These are phyloP conservation scores for Boletus patriciae DNA, from an alignment of 768 basidiomycete species.

Conservation along the genomic window DNA sequence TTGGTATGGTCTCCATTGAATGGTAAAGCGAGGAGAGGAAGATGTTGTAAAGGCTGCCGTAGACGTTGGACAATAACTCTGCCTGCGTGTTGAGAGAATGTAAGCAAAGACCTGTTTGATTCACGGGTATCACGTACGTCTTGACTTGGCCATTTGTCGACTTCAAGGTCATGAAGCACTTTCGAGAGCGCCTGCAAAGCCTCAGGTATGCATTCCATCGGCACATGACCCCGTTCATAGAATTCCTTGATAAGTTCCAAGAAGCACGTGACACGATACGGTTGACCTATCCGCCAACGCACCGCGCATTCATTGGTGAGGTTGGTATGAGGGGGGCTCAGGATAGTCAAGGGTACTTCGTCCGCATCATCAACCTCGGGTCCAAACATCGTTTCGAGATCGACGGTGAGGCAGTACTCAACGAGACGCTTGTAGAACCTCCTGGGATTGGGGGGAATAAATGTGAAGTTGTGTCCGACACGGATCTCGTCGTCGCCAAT, in stretches of 20 bases:
- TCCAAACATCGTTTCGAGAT: slow-evolving; percentile 86
- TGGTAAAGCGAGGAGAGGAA: slow-evolving; percentile 87
- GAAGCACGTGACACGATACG: slow-evolving; percentile 78
- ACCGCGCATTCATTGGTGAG: slow-evolving; percentile 85
- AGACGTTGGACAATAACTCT: slow-evolving; percentile 66
- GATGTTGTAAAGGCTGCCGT: slow-evolving; percentile 77
- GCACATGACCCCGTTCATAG: slow-evolving; percentile 87
- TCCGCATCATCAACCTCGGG: slow-evolving; percentile 92
- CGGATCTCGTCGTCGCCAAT: slow-evolving; percentile 69
- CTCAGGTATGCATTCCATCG: slow-evolving; percentile 92
- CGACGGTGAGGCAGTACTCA: slow-evolving; percentile 76
- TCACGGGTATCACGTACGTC: slow-evolving; percentile 60
- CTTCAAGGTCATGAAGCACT: slow-evolving; percentile 64
- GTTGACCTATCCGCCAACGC: slow-evolving; percentile 84
- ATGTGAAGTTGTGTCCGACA: slow-evolving; percentile 79
- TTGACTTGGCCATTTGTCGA: slow-evolving; percentile 73
- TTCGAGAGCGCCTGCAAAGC: slow-evolving; percentile 74
- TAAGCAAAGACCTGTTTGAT: slow-evolving; percentile 5
- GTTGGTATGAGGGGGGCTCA: slow-evolving; percentile 76
- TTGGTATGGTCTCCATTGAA: slow-evolving; percentile 72
- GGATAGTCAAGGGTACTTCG: slow-evolving; percentile 91
- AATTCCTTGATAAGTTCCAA: slow-evolving; percentile 82
- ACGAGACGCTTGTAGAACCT: slow-evolving; percentile 84
- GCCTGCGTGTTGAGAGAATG: slow-evolving; percentile 39
- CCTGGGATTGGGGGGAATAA: slow-evolving; percentile 85